Percentiles rank a stretch among this genome's conserved stretches.
Conservation (phyloP, 345 rosid species). For the Eutrema heterophyllum region DNA sequence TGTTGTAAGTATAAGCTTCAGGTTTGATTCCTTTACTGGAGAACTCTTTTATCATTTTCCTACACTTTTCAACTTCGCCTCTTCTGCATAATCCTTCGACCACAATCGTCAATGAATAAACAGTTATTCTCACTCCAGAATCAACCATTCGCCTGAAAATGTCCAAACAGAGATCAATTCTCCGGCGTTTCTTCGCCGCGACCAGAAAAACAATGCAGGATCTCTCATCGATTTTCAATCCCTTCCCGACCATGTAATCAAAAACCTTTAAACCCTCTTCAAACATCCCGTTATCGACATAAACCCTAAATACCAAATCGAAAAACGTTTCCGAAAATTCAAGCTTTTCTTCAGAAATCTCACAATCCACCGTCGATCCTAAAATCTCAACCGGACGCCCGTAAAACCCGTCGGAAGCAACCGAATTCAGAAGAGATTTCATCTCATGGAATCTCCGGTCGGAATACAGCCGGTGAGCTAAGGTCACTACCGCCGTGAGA, state of each 20-base stretch:
- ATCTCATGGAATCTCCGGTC: slow-evolving; percentile 46
- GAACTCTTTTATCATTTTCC: slow-evolving; percentile 46
- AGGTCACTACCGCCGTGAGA: slow-evolving; percentile 41
- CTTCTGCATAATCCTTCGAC: slow-evolving; percentile 59
- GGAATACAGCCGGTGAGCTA: slow-evolving; percentile 45
- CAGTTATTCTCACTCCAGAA: slow-evolving; percentile 43
- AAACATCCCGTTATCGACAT: slow-evolving; percentile 56
- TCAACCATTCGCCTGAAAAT: slow-evolving; percentile 56
- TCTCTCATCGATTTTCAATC: slow-evolving; percentile 56
- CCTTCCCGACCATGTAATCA: slow-evolving; percentile 45
- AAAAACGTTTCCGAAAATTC: slow-evolving; percentile 45
- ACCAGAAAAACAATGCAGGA: slow-evolving; percentile 69
- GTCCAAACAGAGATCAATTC: slow-evolving; percentile 43
- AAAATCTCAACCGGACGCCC: slow-evolving; percentile 33
- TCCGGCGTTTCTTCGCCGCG: slow-evolving; percentile 51
- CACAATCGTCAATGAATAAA: slow-evolving; percentile 64
- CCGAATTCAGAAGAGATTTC: slow-evolving; percentile 38
- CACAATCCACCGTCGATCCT: slow-evolving; percentile 30
- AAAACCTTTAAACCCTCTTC: slow-evolving; percentile 52
- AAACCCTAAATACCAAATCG: slow-evolving; percentile 66
- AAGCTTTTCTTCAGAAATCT: slow-evolving; percentile 24
- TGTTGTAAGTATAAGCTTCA: slow-evolving; percentile 64
- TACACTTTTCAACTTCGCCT: slow-evolving; percentile 51
- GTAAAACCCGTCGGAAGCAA: slow-evolving; percentile 37
- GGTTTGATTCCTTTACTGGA: slow-evolving; percentile 49